These are phyloP conservation scores for Zoysia japonica DNA, from an alignment of 176 grass and related monocot species.

Conservation along the genomic window DNA sequence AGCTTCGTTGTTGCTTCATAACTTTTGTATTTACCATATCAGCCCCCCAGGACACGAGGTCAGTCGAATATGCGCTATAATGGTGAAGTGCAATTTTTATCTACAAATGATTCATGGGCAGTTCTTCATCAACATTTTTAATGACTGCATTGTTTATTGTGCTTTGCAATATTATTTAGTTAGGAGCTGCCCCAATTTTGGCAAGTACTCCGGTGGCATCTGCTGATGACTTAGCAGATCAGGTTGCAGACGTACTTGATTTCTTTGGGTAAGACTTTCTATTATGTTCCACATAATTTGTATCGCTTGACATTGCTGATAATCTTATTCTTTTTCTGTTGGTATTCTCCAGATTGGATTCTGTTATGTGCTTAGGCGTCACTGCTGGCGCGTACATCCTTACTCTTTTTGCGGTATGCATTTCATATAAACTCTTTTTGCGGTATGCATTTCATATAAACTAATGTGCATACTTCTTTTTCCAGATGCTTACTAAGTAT, in stretches of 20 bases:
- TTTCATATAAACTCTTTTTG: conserved; percentile 60
- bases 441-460: conserved; percentile 58
- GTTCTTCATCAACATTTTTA: conserved; percentile 7
- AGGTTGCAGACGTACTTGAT: conserved; percentile 86
- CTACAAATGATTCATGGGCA: conserved; percentile 1
- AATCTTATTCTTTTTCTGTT: neutral
- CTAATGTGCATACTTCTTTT: conserved; percentile 23
- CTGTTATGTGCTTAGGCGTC: conserved; percentile 98
- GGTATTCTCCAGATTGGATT: conserved; percentile 60
- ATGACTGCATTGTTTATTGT: conserved; percentile 28
- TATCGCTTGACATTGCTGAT: conserved; percentile 6
- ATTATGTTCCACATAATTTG: neutral
- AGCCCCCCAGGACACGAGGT: conserved; percentile 98
- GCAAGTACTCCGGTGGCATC: conserved; percentile 59
- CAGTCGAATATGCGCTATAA: conserved; percentile 27
- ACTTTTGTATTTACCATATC: conserved; percentile 98
- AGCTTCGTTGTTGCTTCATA: conserved; percentile 80
- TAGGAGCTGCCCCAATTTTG: conserved; percentile 84
- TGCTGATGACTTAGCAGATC: conserved; percentile 85
- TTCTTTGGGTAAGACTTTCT: conserved; percentile 80
- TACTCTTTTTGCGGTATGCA: conserved; percentile 85
- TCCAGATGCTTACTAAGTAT: conserved; percentile 20
- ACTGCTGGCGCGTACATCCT: conserved; percentile 95
- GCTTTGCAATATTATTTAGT: conserved; percentile 57
- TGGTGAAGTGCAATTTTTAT: conserved; percentile 5